Percentiles rank a stretch among this genome's conserved stretches.
phyloP scores from a whole-genome alignment of 306 rosid genomes.

The Arachis stenosperma region DNA sequence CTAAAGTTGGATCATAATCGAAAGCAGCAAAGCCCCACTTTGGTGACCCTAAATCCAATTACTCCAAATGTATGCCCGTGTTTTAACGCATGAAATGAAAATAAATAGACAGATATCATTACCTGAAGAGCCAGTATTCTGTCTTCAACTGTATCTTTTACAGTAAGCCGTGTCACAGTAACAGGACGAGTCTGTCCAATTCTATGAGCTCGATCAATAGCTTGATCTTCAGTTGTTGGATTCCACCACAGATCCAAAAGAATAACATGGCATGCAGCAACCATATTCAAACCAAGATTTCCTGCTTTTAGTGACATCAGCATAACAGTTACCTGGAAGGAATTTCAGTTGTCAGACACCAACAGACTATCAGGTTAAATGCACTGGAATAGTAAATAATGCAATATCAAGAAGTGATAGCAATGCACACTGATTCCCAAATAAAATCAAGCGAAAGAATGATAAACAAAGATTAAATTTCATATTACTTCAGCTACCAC shows the following conservation, averaged over 20 bases:
- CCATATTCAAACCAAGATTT: conserved; percentile 98
- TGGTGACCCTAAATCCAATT: conserved; percentile 29
- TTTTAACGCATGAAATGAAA: conserved; percentile 27
- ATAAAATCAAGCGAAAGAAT: conserved; percentile 22
- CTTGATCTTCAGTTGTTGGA: conserved; percentile 99
- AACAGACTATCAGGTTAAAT: conserved; percentile 33
- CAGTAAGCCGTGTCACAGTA: conserved; percentile 86
- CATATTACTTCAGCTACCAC: conserved; percentile 10
- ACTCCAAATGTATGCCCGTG: conserved; percentile 3
- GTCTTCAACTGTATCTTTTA: conserved; percentile 93
- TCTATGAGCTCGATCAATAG: conserved; percentile 95
- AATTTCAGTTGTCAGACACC: conserved; percentile 37
- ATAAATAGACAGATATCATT: conserved; percentile 24
- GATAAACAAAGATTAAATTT: conserved; percentile 17
- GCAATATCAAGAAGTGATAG: not conserved
- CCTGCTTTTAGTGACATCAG: conserved; percentile 98
- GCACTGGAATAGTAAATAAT: conserved; percentile 35
- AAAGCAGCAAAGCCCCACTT: conserved; percentile 28
- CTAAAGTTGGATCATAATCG: conserved; percentile 19
- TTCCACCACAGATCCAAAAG: conserved; percentile 99
- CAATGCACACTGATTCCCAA: not conserved
- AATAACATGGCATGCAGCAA: conserved; percentile 95
- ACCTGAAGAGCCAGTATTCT: conserved; percentile 98
- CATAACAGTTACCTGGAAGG: conserved; percentile 81
- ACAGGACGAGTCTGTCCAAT: conserved; percentile 99